A percentile compares a stretch with the other conserved stretches of the same genome.
Evolutionary conservation across 2,329 filamentous ascomycete genomes (phyloP).

Genomic region (Calonectria honghensis): DNA sequence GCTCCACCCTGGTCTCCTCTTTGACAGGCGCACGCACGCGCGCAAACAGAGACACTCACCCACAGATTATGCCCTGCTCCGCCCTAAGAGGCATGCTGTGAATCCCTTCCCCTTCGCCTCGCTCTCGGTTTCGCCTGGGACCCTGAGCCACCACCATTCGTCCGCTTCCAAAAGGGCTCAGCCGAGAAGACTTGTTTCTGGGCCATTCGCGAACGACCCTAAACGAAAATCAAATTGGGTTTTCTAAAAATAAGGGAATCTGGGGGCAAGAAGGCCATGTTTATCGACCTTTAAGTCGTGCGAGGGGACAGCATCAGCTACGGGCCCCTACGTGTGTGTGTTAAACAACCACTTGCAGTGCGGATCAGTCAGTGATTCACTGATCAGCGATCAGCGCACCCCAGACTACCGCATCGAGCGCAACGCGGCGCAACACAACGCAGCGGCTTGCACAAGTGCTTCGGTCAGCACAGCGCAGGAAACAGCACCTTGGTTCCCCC

Average conservation of each 20-base stretch:
- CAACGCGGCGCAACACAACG: conserved; percentile 30
- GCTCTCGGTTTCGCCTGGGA: conserved; percentile 49
- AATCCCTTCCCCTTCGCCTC: conserved; percentile 20
- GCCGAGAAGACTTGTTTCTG: background rate
- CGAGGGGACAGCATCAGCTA: too few species aligned
- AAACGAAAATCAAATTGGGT: background rate
- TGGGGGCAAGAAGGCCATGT: background rate
- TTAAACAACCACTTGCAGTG: conserved; percentile 10
- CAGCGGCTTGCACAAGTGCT: conserved; percentile 35
- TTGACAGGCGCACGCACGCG: too few species aligned
- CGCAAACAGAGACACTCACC: background rate
- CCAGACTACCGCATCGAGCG: conserved; percentile 16
- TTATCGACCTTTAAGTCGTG: background rate
- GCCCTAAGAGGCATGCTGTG: background rate
- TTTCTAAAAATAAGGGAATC: background rate
- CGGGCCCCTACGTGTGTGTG: background rate
- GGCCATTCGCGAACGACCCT: background rate
- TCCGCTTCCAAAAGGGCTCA: conserved; percentile 40
- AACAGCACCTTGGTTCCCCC: conserved; percentile 26
- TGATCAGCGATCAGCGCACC: conserved; percentile 35
- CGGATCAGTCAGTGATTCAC: conserved; percentile 10
- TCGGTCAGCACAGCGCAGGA: conserved; percentile 43
- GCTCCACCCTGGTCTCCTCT: conserved; percentile 16
- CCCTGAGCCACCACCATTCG: conserved; percentile 7
- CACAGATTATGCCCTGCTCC: background rate